Evolutionary conservation across 2,329 filamentous ascomycete genomes (phyloP).

Genomic region (Ilyonectria sp.): DNA sequence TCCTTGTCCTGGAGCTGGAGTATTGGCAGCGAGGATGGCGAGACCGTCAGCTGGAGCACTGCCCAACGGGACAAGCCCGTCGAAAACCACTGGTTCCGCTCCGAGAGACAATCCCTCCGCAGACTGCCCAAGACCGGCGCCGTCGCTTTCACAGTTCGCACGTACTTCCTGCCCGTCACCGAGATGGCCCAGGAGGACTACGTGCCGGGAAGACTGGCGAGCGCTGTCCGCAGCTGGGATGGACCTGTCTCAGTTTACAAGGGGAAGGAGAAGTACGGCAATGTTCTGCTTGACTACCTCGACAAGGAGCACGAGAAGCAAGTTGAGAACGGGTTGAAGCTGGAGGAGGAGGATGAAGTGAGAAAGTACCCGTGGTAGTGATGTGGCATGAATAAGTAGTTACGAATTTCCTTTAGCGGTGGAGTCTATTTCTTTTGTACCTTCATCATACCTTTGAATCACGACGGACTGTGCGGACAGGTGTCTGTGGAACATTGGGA

Average conservation of each 20-base stretch:
- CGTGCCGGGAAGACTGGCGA: constrained; percentile 84
- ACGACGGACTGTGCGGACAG: neutral
- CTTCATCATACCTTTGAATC: neutral
- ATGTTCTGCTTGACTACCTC: constrained; percentile 82
- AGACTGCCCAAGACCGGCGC: constrained; percentile 71
- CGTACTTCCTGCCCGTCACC: constrained; percentile 82
- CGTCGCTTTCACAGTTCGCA: constrained; percentile 83
- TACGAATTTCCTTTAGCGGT: neutral
- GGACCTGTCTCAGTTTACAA: constrained; percentile 84
- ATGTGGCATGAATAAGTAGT: neutral
- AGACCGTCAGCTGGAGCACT: constrained; percentile 79
- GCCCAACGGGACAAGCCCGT: constrained; percentile 82
- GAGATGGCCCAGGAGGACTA: constrained; percentile 80
- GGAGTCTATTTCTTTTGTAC: neutral
- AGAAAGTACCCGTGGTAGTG: constrained; percentile 73
- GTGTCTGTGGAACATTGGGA: neutral
- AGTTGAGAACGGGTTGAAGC: constrained; percentile 74
- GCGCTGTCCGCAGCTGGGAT: constrained; percentile 85
- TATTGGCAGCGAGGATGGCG: constrained; percentile 80
- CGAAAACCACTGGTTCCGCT: constrained; percentile 82
- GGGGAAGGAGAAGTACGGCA: constrained; percentile 80
- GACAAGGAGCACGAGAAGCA: constrained; percentile 83
- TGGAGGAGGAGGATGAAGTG: constrained; percentile 72
- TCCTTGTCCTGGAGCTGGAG: constrained; percentile 81
- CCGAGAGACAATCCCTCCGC: constrained; percentile 80